Conservation (phyloP, 2,329 filamentous ascomycete genomes). For the Aspergillus calidoustus region DNA sequence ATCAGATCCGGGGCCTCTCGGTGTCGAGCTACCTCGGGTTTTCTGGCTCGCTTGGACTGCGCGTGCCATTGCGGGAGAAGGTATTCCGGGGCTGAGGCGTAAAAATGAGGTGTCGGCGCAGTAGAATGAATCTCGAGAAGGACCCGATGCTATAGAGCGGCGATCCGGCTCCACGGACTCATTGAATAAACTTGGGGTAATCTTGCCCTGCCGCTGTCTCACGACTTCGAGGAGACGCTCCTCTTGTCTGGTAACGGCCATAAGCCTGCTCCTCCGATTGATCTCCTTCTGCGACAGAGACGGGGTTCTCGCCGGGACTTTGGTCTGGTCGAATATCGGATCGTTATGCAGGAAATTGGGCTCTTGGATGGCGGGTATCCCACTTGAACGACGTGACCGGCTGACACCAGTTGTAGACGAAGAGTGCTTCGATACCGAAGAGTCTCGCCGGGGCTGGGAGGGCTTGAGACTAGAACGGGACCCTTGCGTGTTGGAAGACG, state of each 20-base stretch:
- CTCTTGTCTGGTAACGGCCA: slow-evolving; percentile 59
- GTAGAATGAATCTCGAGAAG: slow-evolving; percentile 40
- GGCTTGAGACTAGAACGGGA: slow-evolving; percentile 29
- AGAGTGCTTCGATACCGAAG: slow-evolving; percentile 32
- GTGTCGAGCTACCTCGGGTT: slow-evolving; percentile 34
- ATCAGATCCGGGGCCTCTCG: slow-evolving; percentile 38
- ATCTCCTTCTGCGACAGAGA: slow-evolving; percentile 31
- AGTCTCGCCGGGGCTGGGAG: slow-evolving; percentile 25
- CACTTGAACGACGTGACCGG: slow-evolving; percentile 36
- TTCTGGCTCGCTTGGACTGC: slow-evolving; percentile 32
- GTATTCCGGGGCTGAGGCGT: slow-evolving; percentile 42
- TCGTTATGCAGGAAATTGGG: slow-evolving; percentile 33
- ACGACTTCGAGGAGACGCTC: slow-evolving; percentile 57
- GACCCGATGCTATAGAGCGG: slow-evolving; percentile 35
- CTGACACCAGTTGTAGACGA: slow-evolving; percentile 30
- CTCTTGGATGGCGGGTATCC: slow-evolving; percentile 41
- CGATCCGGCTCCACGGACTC: slow-evolving; percentile 33
- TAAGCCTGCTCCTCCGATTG: slow-evolving; percentile 51
- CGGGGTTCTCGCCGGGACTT: slow-evolving; percentile 17
- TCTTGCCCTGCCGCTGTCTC: slow-evolving; percentile 52
- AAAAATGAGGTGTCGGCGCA: slow-evolving; percentile 46
- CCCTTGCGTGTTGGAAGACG: slow-evolving; percentile 32
- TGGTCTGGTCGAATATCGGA: slow-evolving; percentile 30
- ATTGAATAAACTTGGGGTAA: slow-evolving; percentile 48
- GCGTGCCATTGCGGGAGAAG: slow-evolving; percentile 30